These are phyloP conservation scores for Glonium stellatum DNA, from an alignment of 495 filamentous ascomycete genomes.

Conservation along the genomic window DNA sequence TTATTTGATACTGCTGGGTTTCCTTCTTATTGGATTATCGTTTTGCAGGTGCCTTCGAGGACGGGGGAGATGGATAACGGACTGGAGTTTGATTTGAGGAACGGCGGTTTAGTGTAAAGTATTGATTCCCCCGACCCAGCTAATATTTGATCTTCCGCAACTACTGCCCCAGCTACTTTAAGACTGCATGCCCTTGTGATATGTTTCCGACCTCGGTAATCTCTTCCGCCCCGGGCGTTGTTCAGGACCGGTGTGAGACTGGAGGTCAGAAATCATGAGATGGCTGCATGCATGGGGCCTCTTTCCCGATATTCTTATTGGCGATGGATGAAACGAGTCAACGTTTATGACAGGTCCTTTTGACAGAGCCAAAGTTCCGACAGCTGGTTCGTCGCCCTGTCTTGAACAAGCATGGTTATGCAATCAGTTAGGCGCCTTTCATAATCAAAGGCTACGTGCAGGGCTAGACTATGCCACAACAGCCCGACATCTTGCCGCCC, in stretches of 20 bases:
- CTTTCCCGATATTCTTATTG: too few relatives aligned
- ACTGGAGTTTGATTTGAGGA: neutral
- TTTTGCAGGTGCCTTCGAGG: neutral
- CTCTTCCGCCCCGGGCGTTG: too few relatives aligned
- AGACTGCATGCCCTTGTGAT: neutral
- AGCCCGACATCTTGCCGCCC: neutral
- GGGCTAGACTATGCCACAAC: neutral
- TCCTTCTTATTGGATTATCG: neutral
- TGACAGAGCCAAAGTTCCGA: neutral
- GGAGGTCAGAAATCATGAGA: too few relatives aligned
- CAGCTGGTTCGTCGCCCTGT: conserved; percentile 3
- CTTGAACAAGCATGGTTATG: neutral
- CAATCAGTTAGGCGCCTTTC: neutral
- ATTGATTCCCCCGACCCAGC: neutral
- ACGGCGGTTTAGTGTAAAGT: neutral
- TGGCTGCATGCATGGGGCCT: too few relatives aligned
- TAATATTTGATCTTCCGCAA: neutral
- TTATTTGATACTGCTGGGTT: neutral
- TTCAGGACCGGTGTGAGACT: too few relatives aligned
- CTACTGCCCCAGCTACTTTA: neutral
- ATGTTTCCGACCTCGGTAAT: neutral
- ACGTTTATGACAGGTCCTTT: neutral
- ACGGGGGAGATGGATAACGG: neutral
- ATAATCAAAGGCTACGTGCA: too few relatives aligned
- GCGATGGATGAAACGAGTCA: neutral